Evolutionary conservation across 805 yeast species (phyloP).

Genomic region (Saturnispora serradocipensis): DNA sequence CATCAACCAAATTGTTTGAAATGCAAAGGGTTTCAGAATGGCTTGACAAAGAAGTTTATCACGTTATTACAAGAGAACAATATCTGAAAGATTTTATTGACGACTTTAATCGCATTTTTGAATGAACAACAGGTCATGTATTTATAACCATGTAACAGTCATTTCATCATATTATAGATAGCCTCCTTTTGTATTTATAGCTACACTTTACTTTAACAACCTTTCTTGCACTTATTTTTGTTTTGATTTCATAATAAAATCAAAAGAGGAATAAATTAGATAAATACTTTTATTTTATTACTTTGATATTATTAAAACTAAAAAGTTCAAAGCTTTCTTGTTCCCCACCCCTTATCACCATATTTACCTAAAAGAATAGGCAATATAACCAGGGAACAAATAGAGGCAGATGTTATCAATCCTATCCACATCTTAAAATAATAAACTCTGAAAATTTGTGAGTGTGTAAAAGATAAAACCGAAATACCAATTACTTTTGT

Average conservation of each 20-base stretch:
- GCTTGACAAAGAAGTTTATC: slow-evolving; percentile 6
- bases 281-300: background rate
- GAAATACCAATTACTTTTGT: slow-evolving; percentile 84
- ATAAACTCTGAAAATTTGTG: slow-evolving; percentile 82
- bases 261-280: background rate
- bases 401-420: slow-evolving; percentile 63
- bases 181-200: background rate
- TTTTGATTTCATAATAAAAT: background rate
- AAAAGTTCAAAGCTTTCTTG: slow-evolving; percentile 4
- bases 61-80: background rate
- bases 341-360: slow-evolving; percentile 40
- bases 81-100: slow-evolving; percentile 3
- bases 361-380: slow-evolving; percentile 62
- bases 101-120: slow-evolving; percentile 2
- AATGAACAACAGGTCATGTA: background rate
- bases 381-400: slow-evolving; percentile 69
- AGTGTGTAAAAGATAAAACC: slow-evolving; percentile 78
- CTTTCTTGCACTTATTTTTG: background rate
- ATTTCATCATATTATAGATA: no score
- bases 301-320: background rate
- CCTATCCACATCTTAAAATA: slow-evolving; percentile 94
- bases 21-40: slow-evolving; percentile 9
- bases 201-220: background rate
- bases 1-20: slow-evolving; percentile 7
- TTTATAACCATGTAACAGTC: background rate